Evolutionary conservation across 257 asterid genomes (phyloP), one percentile per base, ranked within the genome.

Genomic region (Paraleonurus japonicus): DNA sequence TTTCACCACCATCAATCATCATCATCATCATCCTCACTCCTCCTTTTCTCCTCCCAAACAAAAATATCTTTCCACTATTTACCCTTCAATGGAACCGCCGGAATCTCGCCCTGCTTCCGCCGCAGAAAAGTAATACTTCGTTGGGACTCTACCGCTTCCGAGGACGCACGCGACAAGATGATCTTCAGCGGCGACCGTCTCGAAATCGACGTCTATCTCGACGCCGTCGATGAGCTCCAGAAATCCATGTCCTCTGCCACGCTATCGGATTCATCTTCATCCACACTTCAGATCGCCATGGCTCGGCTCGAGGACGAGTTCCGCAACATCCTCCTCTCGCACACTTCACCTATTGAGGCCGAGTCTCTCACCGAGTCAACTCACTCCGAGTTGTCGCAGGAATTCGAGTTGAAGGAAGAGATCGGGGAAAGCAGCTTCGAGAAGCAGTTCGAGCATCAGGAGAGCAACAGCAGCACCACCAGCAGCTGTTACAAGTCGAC

Each of bases 241-340:
- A 86, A 83, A 69, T 86, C 85, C 53, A 75, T 83, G 83, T 64
- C 75, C 70, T 71, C 83, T 47, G 72, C 83, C 30, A 12, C 84
- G 32, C 19, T 92, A 16, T 82, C 92, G 50, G 87, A 78, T 54
- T 80, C 88, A 11, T 58, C 78, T 9, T 76, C 70, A 48, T 71
- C 84, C 69, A 33, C 87, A 20, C 94, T 90, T 50, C 95, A 90
- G 95, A 89, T 90, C 89, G 95, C 98, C 75, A 88, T 93, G 98
- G 92, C 98, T 64, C 82, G 96, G 3, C 97, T 93, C 19, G 98
- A 93, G 82, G 97, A 93, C 68, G 96, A 93, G 90, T 90, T 93
- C 74, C 95, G 98, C 3, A 86, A 57, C 81, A 88, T 93, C 75
- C 90, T 93, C 70, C 64, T 88, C 17, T 82, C 86, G 0, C 87